Base-by-base conservation (phyloP, 441 rosid species). In the Eugenia klotzschiana region DNA sequence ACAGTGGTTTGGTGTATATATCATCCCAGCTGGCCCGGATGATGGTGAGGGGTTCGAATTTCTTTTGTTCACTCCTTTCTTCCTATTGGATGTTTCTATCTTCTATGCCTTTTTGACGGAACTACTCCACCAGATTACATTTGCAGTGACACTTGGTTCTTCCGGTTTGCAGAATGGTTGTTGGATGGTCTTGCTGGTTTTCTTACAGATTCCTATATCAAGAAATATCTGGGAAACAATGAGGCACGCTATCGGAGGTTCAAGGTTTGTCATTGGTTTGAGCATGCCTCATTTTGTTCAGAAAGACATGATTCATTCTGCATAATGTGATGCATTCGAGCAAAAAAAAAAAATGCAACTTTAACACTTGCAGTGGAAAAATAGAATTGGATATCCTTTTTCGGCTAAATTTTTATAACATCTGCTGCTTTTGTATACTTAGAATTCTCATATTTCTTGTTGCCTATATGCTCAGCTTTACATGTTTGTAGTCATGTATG, bases 1-100 rank as follows among this genome's bases (percentile, higher is more conserved):
- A 84, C 99, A 97, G 90, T 97, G 99, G 99, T 97, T 97, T 93
- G 99, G 99, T 79, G 91, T 92, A 81, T 97, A 91, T 89, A 90
- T 97, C 64, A 89, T 95, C 72, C 92, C 98, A 5, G 97, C 95
- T 82, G 91, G 93, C 86, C 93, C 96, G 83, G 91, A 89, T 88
- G 99, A 97, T 89, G 99, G 99, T 94, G 89, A 89, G 93, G 82
- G 33, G 56, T 41, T 51, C 3, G 3, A 25, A 58, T 27, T 58
- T 82, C 23, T 15, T 51, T 80, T 81, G 26, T 51, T 12, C 16
- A 9, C 41, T 80, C 29, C 14, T 57, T 22, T 27, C 40, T 49
- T 25, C 80, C 82, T 27, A 80, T 74, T 85, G 29, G 79, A 18
- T 40, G 41, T n/a, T 43, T 82, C 84, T 46, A 33, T 64, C 74